These are phyloP conservation scores for Celoporthe dispersa DNA, from an alignment of 2,329 filamentous ascomycete genomes.

Conservation along the genomic window DNA sequence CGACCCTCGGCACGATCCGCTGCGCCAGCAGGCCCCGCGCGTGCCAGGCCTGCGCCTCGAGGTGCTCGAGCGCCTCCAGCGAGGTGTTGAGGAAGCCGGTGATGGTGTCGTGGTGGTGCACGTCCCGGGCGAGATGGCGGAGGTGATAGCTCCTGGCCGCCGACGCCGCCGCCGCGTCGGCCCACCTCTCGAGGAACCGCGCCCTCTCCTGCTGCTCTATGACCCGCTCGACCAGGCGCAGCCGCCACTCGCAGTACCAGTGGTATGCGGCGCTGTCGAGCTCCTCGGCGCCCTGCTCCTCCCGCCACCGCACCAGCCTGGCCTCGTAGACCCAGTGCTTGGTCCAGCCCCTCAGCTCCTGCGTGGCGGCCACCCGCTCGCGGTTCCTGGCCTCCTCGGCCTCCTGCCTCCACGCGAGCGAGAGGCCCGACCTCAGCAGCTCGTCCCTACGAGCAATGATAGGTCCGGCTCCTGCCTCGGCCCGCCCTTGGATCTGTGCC, in stretches of 20 bases:
- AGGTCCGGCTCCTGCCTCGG: conserved; percentile 26
- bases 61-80: conserved; percentile 27
- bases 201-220: conserved; percentile 25
- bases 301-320: conserved; percentile 21
- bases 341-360: conserved; percentile 23
- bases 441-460: conserved; percentile 30
- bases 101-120: conserved; percentile 29
- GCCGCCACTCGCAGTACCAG: conserved; percentile 30
- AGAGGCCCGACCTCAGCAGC: conserved; percentile 26
- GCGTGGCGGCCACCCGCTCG: conserved; percentile 16
- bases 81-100: conserved; percentile 28
- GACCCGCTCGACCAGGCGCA: conserved; percentile 25
- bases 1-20: conserved; percentile 20
- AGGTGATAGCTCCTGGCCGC: conserved; percentile 19
- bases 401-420: conserved; percentile 28
- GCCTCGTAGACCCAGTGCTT: conserved; percentile 30
- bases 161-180: conserved; percentile 13
- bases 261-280: conserved; percentile 27
- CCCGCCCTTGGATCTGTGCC: conserved; percentile 25
- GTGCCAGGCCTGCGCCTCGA: conserved; percentile 22
- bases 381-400: conserved; percentile 25
- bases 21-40: conserved; percentile 24
- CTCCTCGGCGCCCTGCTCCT: conserved; percentile 21
- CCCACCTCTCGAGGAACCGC: conserved; percentile 27
- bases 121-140: conserved; percentile 27